Evolutionary conservation across 2,329 filamentous ascomycete genomes (phyloP).

Genomic region (Tricladium varicosporioides): DNA sequence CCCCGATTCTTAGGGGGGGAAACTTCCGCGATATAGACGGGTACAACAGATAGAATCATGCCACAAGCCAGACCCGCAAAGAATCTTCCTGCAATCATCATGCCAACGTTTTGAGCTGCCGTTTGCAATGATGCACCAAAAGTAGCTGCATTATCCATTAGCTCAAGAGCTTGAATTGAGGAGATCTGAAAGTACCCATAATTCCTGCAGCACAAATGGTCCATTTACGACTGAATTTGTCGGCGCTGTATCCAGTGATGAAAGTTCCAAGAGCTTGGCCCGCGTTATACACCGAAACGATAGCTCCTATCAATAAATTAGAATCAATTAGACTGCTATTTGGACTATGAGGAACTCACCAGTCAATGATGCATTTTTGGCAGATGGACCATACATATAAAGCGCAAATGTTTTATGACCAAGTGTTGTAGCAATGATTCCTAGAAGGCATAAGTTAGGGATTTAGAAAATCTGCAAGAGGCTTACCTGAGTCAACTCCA

Average conservation of each 20-base stretch:
- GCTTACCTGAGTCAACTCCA: too few species aligned
- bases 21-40: conserved; percentile 42
- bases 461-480: too few species aligned
- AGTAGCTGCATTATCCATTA: conserved; percentile 8
- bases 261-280: conserved; percentile 31
- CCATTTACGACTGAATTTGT: conserved; percentile 35
- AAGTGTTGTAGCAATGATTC: too few species aligned
- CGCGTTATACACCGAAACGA: conserved; percentile 1
- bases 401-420: too few species aligned
- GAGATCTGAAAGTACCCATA: not conserved
- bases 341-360: too few species aligned
- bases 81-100: conserved; percentile 46
- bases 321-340: too few species aligned
- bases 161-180: too few species aligned
- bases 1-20: conserved; percentile 20
- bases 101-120: conserved; percentile 30
- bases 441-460: too few species aligned
- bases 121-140: conserved; percentile 32
- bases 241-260: conserved; percentile 32
- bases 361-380: too few species aligned
- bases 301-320: not conserved
- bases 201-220: conserved; percentile 30
- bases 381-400: too few species aligned
- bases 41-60: conserved; percentile 42
- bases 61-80: conserved; percentile 48